Percentiles rank a stretch among this genome's conserved stretches.
Evolutionary conservation across 2,329 filamentous ascomycete genomes (phyloP).

Genomic region (Claviceps spartinae): DNA sequence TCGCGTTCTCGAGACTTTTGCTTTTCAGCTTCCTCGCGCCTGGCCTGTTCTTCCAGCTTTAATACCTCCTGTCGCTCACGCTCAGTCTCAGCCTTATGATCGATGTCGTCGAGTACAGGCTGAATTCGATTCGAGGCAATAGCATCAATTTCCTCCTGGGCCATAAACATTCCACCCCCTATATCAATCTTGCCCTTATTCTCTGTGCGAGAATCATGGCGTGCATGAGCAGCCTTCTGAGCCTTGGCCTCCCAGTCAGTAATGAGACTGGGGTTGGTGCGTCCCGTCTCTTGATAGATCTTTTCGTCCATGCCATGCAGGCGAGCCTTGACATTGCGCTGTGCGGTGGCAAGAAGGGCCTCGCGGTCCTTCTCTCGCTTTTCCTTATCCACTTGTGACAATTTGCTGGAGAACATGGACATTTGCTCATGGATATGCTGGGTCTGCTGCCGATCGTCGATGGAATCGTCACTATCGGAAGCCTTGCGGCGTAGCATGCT

Average conservation of each 20-base stretch:
- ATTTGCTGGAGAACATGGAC: slow-evolving; percentile 56
- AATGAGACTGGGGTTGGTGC: slow-evolving; percentile 52
- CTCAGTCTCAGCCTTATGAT: slow-evolving; percentile 61
- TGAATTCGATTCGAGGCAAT: slow-evolving; percentile 67
- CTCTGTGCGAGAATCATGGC: slow-evolving; percentile 45
- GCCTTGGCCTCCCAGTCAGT: slow-evolving; percentile 72
- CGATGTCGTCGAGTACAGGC: slow-evolving; percentile 75
- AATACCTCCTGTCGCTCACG: slow-evolving; percentile 53
- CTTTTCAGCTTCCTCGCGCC: slow-evolving; percentile 35
- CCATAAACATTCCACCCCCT: slow-evolving; percentile 69
- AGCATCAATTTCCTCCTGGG: slow-evolving; percentile 62
- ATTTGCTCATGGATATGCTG: slow-evolving; percentile 65
- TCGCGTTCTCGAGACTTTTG: slow-evolving; percentile 38
- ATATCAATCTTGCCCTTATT: slow-evolving; percentile 49
- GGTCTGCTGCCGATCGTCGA: slow-evolving; percentile 54
- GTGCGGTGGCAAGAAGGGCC: slow-evolving; percentile 61
- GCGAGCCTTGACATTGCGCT: slow-evolving; percentile 70
- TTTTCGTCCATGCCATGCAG: slow-evolving; percentile 73
- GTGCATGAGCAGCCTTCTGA: slow-evolving; percentile 51
- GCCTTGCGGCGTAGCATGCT: slow-evolving; percentile 48
- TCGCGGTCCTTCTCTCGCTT: slow-evolving; percentile 67
- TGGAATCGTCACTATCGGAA: slow-evolving; percentile 48
- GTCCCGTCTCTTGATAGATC: slow-evolving; percentile 63
- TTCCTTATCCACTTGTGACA: slow-evolving; percentile 56
- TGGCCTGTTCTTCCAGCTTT: slow-evolving; percentile 44